Base-by-base conservation (phyloP, 331 rosid genomes). In the Acacia concinna region DNA sequence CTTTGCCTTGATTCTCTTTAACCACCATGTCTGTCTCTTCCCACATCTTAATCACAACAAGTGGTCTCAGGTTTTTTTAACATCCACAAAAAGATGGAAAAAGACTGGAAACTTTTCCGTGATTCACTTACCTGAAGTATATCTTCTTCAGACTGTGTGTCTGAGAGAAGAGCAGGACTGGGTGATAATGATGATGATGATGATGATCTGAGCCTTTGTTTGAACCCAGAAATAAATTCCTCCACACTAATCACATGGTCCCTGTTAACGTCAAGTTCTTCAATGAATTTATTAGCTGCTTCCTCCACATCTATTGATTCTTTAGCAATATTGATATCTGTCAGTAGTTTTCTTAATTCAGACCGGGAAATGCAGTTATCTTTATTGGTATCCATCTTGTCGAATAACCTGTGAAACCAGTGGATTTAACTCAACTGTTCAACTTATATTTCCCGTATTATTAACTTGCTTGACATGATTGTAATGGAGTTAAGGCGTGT, bases 251-350 rank as follows among this genome's bases (percentile, higher is more conserved):
- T 81, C 17, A 46, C 66, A 6, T 38, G 64, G 73, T 84, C 85
- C 20, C 37, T 68, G 73, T 84, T 30, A 57, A 32, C 35, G 82
- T 84, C 87, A 46, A 84, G 77, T 77, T 84, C 87, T 77, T 84
- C 78, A 72, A 77, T 76, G 46, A 84, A 71, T 67, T 81, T 32
- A 57, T 59, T 65, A 37, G 81, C 80, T 73, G 80, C 85, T 46
- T 81, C 82, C 68, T 84, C 87, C 68, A 76, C 84, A 56, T 80
- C 81, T 49, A 76, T 46, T 71, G 87, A 73, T 52, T 43, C 68
- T 44, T 56, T 71, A 17, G 40, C 84, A 76, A 71, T 64, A 35
- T 81, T 64, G 73, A 81, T 72, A 21, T 81, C 71, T 73, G 8
- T 74, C 18, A 84, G 63, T 77, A 84, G 71, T 77, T 84, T 76